Evolutionary conservation across 805 yeast species (phyloP).

Genomic region (Starmerella riodocensis): DNA sequence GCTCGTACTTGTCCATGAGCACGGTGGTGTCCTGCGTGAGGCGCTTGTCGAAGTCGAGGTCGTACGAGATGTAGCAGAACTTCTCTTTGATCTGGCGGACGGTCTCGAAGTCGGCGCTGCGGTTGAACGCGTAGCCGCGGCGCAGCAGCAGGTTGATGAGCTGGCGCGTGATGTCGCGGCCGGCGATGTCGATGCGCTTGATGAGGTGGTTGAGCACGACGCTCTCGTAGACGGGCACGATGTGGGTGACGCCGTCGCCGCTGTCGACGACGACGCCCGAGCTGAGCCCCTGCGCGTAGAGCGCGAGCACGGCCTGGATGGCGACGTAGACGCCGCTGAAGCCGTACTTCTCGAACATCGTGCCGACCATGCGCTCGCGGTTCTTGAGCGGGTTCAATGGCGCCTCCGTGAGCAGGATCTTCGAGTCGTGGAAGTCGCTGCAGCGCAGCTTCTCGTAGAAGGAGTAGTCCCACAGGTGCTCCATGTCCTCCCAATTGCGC

Average conservation of each 20-base stretch:
- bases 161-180: conserved; percentile 95
- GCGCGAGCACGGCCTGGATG: conserved; percentile 93
- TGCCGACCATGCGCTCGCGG: conserved; percentile 81
- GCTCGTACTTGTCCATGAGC: conserved; percentile 76
- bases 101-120: conserved; percentile 97
- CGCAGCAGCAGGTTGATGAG: conserved; percentile 80
- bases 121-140: conserved; percentile 93
- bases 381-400: conserved; percentile 93
- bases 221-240: conserved; percentile 94
- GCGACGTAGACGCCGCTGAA: conserved; percentile 92
- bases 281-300: conserved; percentile 91
- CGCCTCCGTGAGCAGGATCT: conserved; percentile 86
- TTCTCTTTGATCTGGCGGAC: conserved; percentile 97
- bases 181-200: conserved; percentile 88
- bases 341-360: conserved; percentile 81
- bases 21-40: conserved; percentile 92
- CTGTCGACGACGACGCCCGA: conserved; percentile 98
- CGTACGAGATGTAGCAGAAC: conserved; percentile 88
- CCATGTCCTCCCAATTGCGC: conserved; percentile 98
- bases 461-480: conserved; percentile 94
- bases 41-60: conserved; percentile 75
- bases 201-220: conserved; percentile 93
- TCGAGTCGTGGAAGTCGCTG: conserved; percentile 49
- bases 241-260: conserved; percentile 97
- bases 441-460: conserved; percentile 81